Evolutionary conservation across 2,329 filamentous ascomycete species (phyloP), one percentile per base, ranked within the genome.

Genomic region (Chalara sp.): DNA sequence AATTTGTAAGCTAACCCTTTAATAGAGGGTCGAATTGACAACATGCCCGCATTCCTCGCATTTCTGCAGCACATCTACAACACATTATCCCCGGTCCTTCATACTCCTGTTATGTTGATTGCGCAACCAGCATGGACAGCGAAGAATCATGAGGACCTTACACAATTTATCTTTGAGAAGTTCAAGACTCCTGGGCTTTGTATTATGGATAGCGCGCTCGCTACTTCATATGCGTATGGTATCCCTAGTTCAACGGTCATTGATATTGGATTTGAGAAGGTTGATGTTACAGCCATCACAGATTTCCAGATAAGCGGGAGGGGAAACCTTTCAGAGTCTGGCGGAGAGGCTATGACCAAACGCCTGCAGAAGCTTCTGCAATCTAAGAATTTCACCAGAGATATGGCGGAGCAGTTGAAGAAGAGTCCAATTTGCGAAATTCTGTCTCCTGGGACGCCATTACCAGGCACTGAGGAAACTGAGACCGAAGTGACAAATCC

Each of bases 91-190:
- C 90, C 89, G 30, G 89, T 89, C 3, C 93, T 96, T 67, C 93
- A 96, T 71, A 96, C 92, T 0, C 91, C 93, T 2, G 89, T 99
- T 57, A 78, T 97, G 67, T 81, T 99, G 56, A 86, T 97, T 69
- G 81, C 87, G 6, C 88, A 95, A 60, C 91, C 93, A 4, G 85
- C 84, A 59, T 99, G 93, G 92, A 90, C 89, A 4, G 82, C 87
- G 6, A 84, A 86, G 55, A 90, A 96, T 68, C 86, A 86, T 65
- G 92, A 97, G 70, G 80, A 80, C 39, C 84, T 99, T 58, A 87
- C 91, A 11, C 89, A 93, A 56, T 99, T 96, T 73, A 82, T 97
- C 57, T 99, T 99, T 63, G 93, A 99, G 70, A 95, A 93, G 70
- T 96, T 95, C 65, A 93, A 92, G 72, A 93, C 89, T 0, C 93